Evolutionary conservation across 805 yeast genomes (phyloP), one percentile per base, ranked within the genome.

Genomic region (Ogataea thermomethanolica): DNA sequence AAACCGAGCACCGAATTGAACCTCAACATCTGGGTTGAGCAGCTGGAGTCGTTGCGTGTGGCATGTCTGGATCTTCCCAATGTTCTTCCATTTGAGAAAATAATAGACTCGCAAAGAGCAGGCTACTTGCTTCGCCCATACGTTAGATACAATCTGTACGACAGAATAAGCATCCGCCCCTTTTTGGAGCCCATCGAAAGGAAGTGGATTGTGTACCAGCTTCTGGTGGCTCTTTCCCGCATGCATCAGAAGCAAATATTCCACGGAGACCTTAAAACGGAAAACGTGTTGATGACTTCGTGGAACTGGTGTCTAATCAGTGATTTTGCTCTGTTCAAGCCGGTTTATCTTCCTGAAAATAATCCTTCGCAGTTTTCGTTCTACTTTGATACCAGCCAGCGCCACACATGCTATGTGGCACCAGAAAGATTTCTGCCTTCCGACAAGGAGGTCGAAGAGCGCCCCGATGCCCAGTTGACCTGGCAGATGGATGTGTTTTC

Each of bases 201-300:
- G 59, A 73, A 73, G 49, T 93, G 96, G 84, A 71, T 91, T 25
- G 77, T 80, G 4, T 93, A 79, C 56, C 99, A 93, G 61, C 61
- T 91, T 41, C 58, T 93, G 22, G 67, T 71, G n/a, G 75, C 82
- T 0, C 52, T 90, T 25, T 66, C 71, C 1, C 74, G 75, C 36
- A 71, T 90, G 41, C 98, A 93, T 58, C 67, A 66, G 5, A 55
- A 66, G 12, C 73, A 67, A 8, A 70, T 89, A 4, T 74, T 66
- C 40, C 99, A 93, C 61, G 98, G 99, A 6, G 98, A 93, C 66
- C 72, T 93, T 46, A 90, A 93, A 64, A 70, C 91, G 0, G 99
- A 93, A 61, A 93, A 93, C 60, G 74, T 93, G 10, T 64, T 93
- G 39, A 81, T 89, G 4, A 84, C 95, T 1, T 77, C 91, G 22